Conservation (phyloP, 371 early-diverging fungal species). For the Rhizomucor pusillus region DNA sequence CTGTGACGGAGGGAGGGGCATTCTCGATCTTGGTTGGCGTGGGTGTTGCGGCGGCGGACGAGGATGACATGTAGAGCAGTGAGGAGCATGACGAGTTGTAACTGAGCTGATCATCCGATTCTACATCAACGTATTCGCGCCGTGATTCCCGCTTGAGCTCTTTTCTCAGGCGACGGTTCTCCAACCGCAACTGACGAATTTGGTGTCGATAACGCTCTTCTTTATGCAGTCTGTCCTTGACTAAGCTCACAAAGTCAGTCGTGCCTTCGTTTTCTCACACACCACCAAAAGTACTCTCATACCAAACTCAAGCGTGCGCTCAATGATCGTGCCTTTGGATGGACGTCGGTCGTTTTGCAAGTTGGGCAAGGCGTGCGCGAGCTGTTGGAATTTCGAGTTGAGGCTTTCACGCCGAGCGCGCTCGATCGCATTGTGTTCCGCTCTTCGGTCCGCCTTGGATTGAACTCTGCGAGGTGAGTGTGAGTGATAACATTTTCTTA, state of each 20-base stretch:
- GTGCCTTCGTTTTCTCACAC: not conserved
- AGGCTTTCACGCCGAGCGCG: constrained; percentile 71
- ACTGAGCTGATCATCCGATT: not conserved
- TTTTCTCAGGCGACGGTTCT: constrained; percentile 19
- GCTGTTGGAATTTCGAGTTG: constrained; percentile 67
- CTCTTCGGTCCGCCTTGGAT: constrained; percentile 59
- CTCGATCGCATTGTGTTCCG: constrained; percentile 76
- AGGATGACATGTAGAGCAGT: not conserved
- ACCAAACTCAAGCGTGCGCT: constrained; percentile 58
- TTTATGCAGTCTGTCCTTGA: constrained; percentile 26
- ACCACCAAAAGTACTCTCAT: not conserved
- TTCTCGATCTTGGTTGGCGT: not conserved
- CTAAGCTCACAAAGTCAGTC: constrained; percentile 10
- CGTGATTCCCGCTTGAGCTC: constrained; percentile 12
- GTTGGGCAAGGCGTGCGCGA: constrained; percentile 70
- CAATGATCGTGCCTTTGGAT: constrained; percentile 70
- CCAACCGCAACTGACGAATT: constrained; percentile 29
- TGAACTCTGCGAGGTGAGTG: not conserved
- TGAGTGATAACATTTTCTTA: not conserved
- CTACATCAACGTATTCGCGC: not conserved
- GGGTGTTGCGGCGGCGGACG: not conserved
- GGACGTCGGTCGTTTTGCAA: constrained; percentile 66
- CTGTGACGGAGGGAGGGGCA: not conserved
- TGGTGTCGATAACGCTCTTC: constrained; percentile 36
- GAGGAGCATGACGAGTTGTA: not conserved